A percentile compares a stretch with the other conserved stretches of the same genome.
phyloP scores from a whole-genome alignment of 2,329 filamentous ascomycete species.

The Claviceps spartinae region DNA sequence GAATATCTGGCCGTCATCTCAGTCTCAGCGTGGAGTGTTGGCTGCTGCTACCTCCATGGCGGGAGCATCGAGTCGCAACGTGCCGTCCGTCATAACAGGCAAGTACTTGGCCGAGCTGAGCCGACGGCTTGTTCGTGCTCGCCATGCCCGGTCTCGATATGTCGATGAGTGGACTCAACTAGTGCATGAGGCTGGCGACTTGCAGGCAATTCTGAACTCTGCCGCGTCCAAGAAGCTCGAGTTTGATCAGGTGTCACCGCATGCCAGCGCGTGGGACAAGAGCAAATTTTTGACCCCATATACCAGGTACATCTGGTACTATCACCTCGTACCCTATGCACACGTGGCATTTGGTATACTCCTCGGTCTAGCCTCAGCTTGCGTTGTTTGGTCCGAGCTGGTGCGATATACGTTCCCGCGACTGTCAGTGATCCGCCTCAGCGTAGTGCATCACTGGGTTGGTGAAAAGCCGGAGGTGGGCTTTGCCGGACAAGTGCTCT shows the following conservation, averaged over 20 bases:
- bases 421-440: conserved; percentile 55
- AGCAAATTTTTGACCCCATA: conserved; percentile 61
- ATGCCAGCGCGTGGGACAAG: conserved; percentile 39
- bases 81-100: conserved; percentile 80
- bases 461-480: conserved; percentile 63
- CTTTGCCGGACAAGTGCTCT: conserved; percentile 73
- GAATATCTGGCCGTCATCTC: conserved; percentile 47
- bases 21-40: conserved; percentile 32
- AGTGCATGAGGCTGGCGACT: conserved; percentile 57
- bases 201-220: conserved; percentile 75
- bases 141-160: conserved; percentile 73
- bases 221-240: conserved; percentile 67
- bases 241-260: conserved; percentile 47
- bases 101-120: conserved; percentile 87
- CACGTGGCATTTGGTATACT: conserved; percentile 52
- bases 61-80: conserved; percentile 28
- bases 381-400: conserved; percentile 87
- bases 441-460: conserved; percentile 62
- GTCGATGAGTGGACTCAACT: conserved; percentile 74
- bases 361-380: conserved; percentile 61
- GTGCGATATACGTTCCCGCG: conserved; percentile 69
- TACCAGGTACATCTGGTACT: conserved; percentile 66
- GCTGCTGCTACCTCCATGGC: conserved; percentile 16
- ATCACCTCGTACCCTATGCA: conserved; percentile 55
- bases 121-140: conserved; percentile 64